phyloP scores from a whole-genome alignment of 1,284 basidiomycete species.

The Macrocystidia cucumis region DNA sequence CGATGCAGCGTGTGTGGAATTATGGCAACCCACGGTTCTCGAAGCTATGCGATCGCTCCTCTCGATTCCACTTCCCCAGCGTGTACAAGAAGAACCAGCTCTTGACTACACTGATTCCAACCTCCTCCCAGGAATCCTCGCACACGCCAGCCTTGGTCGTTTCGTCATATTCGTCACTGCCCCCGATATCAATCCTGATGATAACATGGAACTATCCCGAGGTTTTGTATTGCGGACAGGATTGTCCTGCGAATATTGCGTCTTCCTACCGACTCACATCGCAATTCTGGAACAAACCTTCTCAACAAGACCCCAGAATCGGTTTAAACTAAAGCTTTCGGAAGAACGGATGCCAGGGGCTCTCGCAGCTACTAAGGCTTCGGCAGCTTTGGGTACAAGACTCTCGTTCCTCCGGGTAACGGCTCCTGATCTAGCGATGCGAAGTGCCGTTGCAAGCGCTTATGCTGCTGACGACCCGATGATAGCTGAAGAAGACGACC shows the following conservation, averaged over 20 bases:
- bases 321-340: conserved; percentile 44
- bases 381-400: conserved; percentile 19
- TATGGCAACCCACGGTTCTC: conserved; percentile 67
- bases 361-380: conserved; percentile 36
- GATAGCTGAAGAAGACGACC: conserved; percentile 42
- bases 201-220: conserved; percentile 57
- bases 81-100: conserved; percentile 7
- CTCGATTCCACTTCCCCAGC: conserved; percentile 4
- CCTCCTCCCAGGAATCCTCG: conserved; percentile 48
- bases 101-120: too few relatives aligned
- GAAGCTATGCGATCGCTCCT: conserved; percentile 34
- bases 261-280: conserved; percentile 40
- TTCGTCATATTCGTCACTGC: conserved; percentile 67
- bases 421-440: conserved; percentile 39
- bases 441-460: conserved; percentile 54
- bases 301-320: conserved; percentile 33
- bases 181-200: conserved; percentile 69
- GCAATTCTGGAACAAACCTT: conserved; percentile 32
- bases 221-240: conserved; percentile 64
- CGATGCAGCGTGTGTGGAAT: conserved; percentile 60
- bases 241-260: conserved; percentile 54
- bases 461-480: conserved; percentile 59
- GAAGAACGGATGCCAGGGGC: conserved; percentile 58
- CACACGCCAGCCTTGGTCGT: conserved; percentile 55
- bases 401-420: conserved; percentile 34